Evolutionary conservation across 1,284 basidiomycete genomes (phyloP), one percentile per base, ranked within the genome.

Genomic region (Moniliophthora roreri): DNA sequence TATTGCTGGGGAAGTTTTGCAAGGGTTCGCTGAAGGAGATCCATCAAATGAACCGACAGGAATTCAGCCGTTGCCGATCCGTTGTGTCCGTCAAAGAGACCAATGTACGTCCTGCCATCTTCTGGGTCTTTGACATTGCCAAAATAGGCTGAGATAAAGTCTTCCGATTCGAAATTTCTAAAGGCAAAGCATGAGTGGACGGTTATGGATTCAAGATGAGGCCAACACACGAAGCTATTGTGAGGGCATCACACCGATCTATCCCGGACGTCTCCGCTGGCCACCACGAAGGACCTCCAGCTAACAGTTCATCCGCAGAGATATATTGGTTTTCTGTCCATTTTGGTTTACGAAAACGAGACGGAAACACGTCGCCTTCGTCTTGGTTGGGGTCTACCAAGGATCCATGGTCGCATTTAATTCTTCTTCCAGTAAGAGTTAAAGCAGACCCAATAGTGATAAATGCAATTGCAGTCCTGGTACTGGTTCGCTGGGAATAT

Each of bases 61-160:
- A 54, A 53, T 24, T 56, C 41, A 35, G 51, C 53, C 23, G 50
- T 56, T 15, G 51, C 39, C 11, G 48, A 16, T 1, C 57, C 57
- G 32, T 58, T 54, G 37, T 56, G 52, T 5, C 57, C 54, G 23
- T 58, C 57, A 26, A 51, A 58, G 2, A 58, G 41, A 45, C 46
- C 54, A 7, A 56, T 38, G 40, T 45, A 56, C 2, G 50, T 45
- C 11, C 51, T 47, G 11, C 35, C 34, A 28, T 56, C 55, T 7
- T 23, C 21, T 1, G 39, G 40, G 8, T 39, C 41, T 2, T 38
- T 24, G n/a, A 21, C 3, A 23, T 13, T 15, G 21, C 37, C 34
- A 41, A 56, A 56, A n/a, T 46, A 53, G 11, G 52, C 48, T 15
- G 51, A 24, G 13, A 56, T 53, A 36, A 35, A 50, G 36, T 56